Percentiles rank a stretch among this genome's conserved stretches.
phyloP scores from a whole-genome alignment of 164 flowering plant species.

The Macadamia tetraphylla region DNA sequence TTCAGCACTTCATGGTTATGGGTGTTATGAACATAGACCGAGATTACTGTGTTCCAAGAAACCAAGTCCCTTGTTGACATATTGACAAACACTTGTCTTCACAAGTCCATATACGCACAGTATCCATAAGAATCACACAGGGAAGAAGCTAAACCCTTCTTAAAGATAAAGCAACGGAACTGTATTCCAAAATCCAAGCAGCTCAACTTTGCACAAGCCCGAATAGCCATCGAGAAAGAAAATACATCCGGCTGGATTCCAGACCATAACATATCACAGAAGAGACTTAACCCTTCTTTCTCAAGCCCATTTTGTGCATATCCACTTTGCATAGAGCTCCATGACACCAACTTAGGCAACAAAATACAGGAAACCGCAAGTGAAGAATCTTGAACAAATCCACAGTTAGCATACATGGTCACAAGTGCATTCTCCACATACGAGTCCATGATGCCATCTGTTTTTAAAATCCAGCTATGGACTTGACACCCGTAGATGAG shows the following conservation, averaged over 20 bases:
- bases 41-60: constrained; percentile 30
- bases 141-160: constrained; percentile 20
- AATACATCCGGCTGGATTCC: constrained; percentile 22
- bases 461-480: constrained; percentile 20
- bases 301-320: constrained; percentile 23
- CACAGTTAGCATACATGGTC: constrained; percentile 30
- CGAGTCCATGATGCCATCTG: constrained; percentile 15
- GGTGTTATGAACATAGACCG: constrained; percentile 21
- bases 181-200: constrained; percentile 24
- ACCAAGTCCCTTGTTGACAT: constrained; percentile 26
- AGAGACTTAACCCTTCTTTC: constrained; percentile 25
- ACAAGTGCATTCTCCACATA: constrained; percentile 31
- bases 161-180: constrained; percentile 22
- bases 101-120: constrained; percentile 20
- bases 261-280: constrained; percentile 14
- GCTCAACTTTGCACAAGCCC: constrained; percentile 21
- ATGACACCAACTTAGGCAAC: constrained; percentile 25
- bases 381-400: constrained; percentile 16
- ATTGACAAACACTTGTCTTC: constrained; percentile 16
- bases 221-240: constrained; percentile 19
- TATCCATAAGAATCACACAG: constrained; percentile 31
- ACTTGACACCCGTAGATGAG: constrained; percentile 19
- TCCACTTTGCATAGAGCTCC: constrained; percentile 30
- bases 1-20: constrained; percentile 18
- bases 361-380: constrained; percentile 21